Evolutionary conservation across 2,329 filamentous ascomycete species (phyloP).

Genomic region (Allantophomopsis lycopodina): DNA sequence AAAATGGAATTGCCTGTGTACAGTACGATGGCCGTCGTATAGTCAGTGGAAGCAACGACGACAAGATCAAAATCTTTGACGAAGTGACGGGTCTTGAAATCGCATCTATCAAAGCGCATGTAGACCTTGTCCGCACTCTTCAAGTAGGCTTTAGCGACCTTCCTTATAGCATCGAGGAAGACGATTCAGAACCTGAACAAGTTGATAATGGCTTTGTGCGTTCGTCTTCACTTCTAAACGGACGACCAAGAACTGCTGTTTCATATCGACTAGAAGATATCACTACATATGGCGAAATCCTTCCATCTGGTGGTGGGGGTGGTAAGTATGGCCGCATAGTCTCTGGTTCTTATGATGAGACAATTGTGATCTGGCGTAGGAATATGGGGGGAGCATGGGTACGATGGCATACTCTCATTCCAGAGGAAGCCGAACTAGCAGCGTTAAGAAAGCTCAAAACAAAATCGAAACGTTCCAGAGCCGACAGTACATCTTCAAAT

Average conservation of each 20-base stretch:
- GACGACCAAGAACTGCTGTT: conserved; percentile 37
- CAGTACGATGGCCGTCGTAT: conserved; percentile 91
- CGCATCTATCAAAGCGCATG: conserved; percentile 71
- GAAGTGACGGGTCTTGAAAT: conserved; percentile 76
- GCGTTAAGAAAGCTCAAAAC: conserved; percentile 20
- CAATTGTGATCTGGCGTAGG: conserved; percentile 87
- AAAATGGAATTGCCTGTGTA: conserved; percentile 93
- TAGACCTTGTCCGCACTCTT: conserved; percentile 78
- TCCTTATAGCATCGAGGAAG: conserved; percentile 63
- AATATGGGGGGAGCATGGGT: conserved; percentile 78
- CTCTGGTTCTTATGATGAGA: conserved; percentile 92
- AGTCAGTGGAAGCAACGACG: conserved; percentile 91
- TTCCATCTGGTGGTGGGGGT: conserved; percentile 83
- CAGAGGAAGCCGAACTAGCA: conserved; percentile 52
- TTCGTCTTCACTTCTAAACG: conserved; percentile 11
- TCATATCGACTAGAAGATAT: conserved; percentile 65
- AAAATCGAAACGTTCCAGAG: too few relatives aligned
- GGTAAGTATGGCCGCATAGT: conserved; percentile 89
- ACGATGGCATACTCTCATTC: conserved; percentile 58
- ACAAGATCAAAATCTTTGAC: conserved; percentile 92
- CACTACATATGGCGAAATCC: conserved; percentile 66
- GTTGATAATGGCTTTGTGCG: conserved; percentile 38
- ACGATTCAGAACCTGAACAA: conserved; percentile 56
- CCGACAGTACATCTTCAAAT: too few relatives aligned
- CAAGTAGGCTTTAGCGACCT: conserved; percentile 90